Evolutionary conservation across 331 rosid species (phyloP), one percentile per base, ranked within the genome.

Genomic region (Malus hybrid): DNA sequence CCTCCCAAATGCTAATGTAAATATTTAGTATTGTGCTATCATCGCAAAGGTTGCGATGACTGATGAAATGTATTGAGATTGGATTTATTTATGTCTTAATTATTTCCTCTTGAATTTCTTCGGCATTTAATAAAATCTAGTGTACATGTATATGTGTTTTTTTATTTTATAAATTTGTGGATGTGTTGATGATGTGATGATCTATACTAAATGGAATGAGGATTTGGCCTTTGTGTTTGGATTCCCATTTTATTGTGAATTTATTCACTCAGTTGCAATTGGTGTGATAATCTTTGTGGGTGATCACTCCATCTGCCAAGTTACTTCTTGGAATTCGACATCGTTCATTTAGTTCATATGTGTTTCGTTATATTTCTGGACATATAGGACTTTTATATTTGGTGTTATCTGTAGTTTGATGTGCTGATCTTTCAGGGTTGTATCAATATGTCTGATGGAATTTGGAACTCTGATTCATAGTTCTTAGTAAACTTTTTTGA

Each of bases 1-100:
- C 44, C 50, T 67, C 62, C 70, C 70, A 8, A 24, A 63, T 72
- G 86, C 68, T 75, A 74, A 66, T 89, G 97, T 91, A 89, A 85
- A 91, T 89, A 88, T 24, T 48, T 81, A 83, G 80, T 80, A 39
- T 36, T 71, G 67, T 50, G 57, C 34, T 28, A 72, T 84, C 76
- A 73, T 36, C 71, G 75, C 75, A 70, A 75, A 75, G 81, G 81
- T 76, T 87, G 81, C 82, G 62, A 33, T 24, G n/a, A 52, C 74
- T 70, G 68, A 79, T 84, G 79, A 62, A 78, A 79, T 86, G 80
- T 77, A 79, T 82, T 79, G 81, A 71, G 79, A 78, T 63, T 79
- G 85, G 70, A 72, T 71, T 70, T 65, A 74, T 58, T 73, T 55
- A 34, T 50, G 56, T 58, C 63, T 64, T 66, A 46, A 57, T 29